phyloP scores from a whole-genome alignment of 768 basidiomycete species.

The Leccinellum rugosiceps region DNA sequence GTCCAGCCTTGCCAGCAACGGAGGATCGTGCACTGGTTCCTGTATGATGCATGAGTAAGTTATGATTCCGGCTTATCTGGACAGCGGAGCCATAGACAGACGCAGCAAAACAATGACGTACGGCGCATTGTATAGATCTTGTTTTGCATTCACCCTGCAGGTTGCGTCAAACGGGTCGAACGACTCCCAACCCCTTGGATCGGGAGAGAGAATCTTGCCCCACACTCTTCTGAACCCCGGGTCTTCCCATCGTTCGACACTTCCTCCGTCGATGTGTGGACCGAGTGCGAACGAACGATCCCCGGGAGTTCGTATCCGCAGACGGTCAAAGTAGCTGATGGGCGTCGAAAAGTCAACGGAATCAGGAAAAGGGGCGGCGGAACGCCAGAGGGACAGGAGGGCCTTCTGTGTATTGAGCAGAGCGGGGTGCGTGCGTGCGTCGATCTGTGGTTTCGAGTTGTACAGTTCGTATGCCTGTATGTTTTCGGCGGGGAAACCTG shows the following conservation, averaged over 20 bases:
- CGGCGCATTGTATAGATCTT: slow-evolving; percentile 62
- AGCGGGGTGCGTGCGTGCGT: slow-evolving; percentile 65
- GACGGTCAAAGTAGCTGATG: slow-evolving; percentile 73
- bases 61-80: neutral
- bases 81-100: slow-evolving; percentile 4
- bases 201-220: slow-evolving; percentile 41
- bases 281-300: slow-evolving; percentile 65
- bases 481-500: slow-evolving; percentile 65
- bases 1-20: slow-evolving; percentile 61
- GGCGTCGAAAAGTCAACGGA: slow-evolving; percentile 51
- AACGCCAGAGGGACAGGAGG: slow-evolving; percentile 59
- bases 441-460: slow-evolving; percentile 59
- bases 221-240: slow-evolving; percentile 39
- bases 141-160: slow-evolving; percentile 47
- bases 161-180: slow-evolving; percentile 51
- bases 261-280: slow-evolving; percentile 55
- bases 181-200: slow-evolving; percentile 38
- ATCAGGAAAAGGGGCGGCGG: slow-evolving; percentile 36
- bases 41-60: slow-evolving; percentile 16
- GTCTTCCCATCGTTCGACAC: slow-evolving; percentile 58
- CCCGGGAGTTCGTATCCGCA: slow-evolving; percentile 71
- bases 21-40: slow-evolving; percentile 53
- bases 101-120: slow-evolving; percentile 22
- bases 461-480: slow-evolving; percentile 76
- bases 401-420: slow-evolving; percentile 54